A percentile compares a stretch with the other conserved stretches of the same genome.
Evolutionary conservation across 2,329 filamentous ascomycete species (phyloP).

Genomic region (Epichloe sibirici): DNA sequence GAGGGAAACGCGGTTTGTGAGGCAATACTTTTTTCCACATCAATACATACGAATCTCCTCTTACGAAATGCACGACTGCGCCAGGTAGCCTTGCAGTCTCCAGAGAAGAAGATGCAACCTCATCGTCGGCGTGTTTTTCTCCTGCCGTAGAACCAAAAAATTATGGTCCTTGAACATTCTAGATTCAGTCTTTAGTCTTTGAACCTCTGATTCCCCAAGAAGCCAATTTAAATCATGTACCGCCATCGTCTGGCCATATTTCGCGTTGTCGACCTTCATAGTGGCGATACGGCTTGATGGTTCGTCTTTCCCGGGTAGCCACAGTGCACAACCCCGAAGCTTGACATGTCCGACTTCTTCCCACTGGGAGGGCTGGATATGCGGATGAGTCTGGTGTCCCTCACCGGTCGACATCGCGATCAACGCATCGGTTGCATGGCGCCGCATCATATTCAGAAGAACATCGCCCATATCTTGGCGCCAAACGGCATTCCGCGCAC

Average conservation of each 20-base stretch:
- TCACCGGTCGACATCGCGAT: constrained; percentile 10
- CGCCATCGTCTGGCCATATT: constrained; percentile 26
- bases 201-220: constrained; percentile 34
- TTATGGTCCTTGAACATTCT: constrained; percentile 23
- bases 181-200: constrained; percentile 24
- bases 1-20: too few species aligned
- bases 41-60: background rate
- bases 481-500: constrained; percentile 12
- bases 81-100: constrained; percentile 45
- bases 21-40: too few species aligned
- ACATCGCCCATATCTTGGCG: constrained; percentile 44
- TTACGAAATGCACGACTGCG: background rate
- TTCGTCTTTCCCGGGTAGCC: constrained; percentile 18
- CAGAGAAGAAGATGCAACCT: constrained; percentile 40
- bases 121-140: constrained; percentile 26
- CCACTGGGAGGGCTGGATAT: constrained; percentile 32
- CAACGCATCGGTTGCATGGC: constrained; percentile 33
- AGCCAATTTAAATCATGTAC: constrained; percentile 42
- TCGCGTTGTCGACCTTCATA: constrained; percentile 25
- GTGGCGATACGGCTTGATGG: constrained; percentile 29
- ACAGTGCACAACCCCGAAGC: constrained; percentile 34
- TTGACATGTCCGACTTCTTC: constrained; percentile 27
- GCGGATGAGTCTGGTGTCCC: constrained; percentile 19
- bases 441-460: constrained; percentile 38
- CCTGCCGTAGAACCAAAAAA: constrained; percentile 29